A percentile compares a stretch with the other conserved stretches of the same genome.
Conservation (phyloP, 805 yeast species). For the Helenozyma rhizophorensis region DNA sequence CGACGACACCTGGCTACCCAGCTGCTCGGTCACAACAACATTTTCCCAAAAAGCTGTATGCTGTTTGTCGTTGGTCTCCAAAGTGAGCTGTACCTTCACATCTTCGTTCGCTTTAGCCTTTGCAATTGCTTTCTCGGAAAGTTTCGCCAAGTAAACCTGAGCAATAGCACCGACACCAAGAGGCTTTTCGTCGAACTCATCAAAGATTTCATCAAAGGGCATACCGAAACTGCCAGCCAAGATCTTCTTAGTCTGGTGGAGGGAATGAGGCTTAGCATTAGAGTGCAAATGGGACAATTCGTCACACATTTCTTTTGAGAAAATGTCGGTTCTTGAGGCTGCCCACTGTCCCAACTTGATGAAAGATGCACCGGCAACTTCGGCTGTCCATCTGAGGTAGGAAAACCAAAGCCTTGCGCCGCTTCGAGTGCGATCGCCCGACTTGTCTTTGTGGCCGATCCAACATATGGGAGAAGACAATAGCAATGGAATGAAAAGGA, state of each 20-base stretch:
- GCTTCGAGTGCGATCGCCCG: conserved; percentile 32
- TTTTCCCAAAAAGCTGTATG: conserved; percentile 24
- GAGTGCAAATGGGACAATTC: conserved; percentile 79
- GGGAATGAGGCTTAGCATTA: conserved; percentile 70
- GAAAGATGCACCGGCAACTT: conserved; percentile 88
- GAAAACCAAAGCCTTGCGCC: conserved; percentile 74
- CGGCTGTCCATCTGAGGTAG: conserved; percentile 61
- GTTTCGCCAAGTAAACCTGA: conserved; percentile 79
- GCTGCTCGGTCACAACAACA: conserved; percentile 31
- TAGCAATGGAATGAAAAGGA: conserved; percentile 67
- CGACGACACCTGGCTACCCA: conserved; percentile 28
- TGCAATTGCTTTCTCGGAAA: conserved; percentile 44
- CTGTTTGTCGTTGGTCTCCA: conserved; percentile 7
- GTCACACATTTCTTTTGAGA: conserved; percentile 72
- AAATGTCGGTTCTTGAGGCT: conserved; percentile 91
- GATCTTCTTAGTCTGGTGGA: conserved; percentile 53
- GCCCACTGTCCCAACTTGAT: conserved; percentile 98
- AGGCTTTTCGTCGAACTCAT: conserved; percentile 69
- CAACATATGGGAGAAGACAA: conserved; percentile 60
- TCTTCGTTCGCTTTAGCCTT: conserved; percentile 29
- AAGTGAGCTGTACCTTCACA: conserved; percentile 9
- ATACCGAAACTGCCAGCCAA: conserved; percentile 57
- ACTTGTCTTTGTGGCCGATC: conserved; percentile 45
- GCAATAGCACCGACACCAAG: conserved; percentile 99
- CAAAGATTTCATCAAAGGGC: conserved; percentile 72